Base-by-base conservation (phyloP, 805 yeast species). In the Starmerella riodocensis region DNA sequence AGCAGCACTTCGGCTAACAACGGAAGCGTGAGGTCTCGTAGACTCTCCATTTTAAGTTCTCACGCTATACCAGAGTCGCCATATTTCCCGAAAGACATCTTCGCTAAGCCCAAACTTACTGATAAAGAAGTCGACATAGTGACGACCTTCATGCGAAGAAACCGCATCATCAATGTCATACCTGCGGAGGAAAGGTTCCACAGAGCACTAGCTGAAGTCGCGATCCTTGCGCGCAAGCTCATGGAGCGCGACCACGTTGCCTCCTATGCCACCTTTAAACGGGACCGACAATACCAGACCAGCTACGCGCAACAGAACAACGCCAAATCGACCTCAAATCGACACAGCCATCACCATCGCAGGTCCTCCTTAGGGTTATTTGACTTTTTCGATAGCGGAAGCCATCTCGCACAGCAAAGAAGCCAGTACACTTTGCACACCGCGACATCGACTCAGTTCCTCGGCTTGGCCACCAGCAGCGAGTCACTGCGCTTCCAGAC, bases 161-260 rank as follows among this genome's bases (percentile, higher is more conserved):
- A 53, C 40, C 50, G 53, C 3, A 53, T 56, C 19, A 60, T 56
- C 32, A 58, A 57, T 32, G 46, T 59, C 28, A 52, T 61, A 30
- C 53, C 48, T 4, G 57, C 59, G 11, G 64, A 60, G 37, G 64
- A 60, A 40, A 40, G 51, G n/a, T 50, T 60, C 24, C 63, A 57
- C 29, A 40, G 64, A 13, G 59, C 53, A 31, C 50, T 55, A 32
- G 55, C 58, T 28, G 64, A 60, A 39, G 44, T 59, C 4, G 59
- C 54, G 12, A 47, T 38, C 16, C 47, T 58, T 14, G 48, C 54
- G 6, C 44, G 45, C 34, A 46, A 54, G 16, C 39, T 57, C 1
- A 38, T 59, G 36, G 63, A 61, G 4, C 56, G 59, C 17, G 53
- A 40, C 38, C 54, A 36, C 32, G 41, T 43, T 27, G 46, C 41